Evolutionary conservation across 139 green algal genomes (phyloP), one percentile per base, ranked within the genome.

Genomic region (Closterium sp.): DNA sequence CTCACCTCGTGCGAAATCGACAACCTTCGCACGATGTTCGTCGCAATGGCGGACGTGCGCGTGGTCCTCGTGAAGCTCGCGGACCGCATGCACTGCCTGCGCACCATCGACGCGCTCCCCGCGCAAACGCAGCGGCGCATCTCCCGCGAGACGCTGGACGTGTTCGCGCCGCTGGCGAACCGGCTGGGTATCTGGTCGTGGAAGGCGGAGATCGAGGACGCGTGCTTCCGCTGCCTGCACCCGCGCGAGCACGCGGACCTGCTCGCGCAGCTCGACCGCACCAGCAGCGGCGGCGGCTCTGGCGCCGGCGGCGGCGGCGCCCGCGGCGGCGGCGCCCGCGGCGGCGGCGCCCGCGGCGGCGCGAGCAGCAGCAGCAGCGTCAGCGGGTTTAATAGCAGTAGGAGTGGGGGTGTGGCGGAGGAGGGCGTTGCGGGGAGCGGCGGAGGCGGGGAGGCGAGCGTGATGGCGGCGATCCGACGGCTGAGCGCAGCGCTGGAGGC

Each of bases 31-130:
- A 92, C 87, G 50, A 97, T 98, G 95, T 91, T 98, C 70, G 88
- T 98, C 24, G 92, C 96, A 34, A 97, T 98, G 94, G 91, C 88
- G 19, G 95, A 97, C 27, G 97, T 97, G 95, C 97, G 97, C 22
- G 95, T 98, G 84, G 95, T 98, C 42, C 95, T 99, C 30, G 94
- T 99, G 50, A 97, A 96, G 90, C 97, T 99, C 5, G 97, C 97
- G 2, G 96, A 97, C 88, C 95, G 97, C 9, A 86, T 99, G 79
- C 95, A 97, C 88, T 95, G 97, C 91, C 95, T 98, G 96, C 95
- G 95, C 9, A 97, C 95, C 9, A 31, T 97, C 88, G 97, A 97
- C 29, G 97, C 96, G 21, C 95, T 99, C 32, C 84, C 95, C 27
- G 96, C 94, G 0, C 96, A 97, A 11, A 97, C 98, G 94, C 87